Base-by-base conservation (phyloP, 2,329 filamentous ascomycete genomes). In the Diaporthe batatas region DNA sequence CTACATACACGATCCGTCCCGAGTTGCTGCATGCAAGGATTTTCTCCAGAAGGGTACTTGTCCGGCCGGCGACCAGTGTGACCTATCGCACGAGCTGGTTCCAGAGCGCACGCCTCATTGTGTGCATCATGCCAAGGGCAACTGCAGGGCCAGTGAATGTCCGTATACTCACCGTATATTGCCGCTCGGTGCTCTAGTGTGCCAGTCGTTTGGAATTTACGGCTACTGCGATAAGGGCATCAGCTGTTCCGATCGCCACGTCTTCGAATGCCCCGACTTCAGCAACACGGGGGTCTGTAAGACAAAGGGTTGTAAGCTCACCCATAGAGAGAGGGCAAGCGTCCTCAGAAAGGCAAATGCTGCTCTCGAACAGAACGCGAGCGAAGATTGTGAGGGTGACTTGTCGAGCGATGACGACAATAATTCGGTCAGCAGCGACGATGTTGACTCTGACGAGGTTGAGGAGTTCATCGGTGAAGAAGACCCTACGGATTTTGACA, bases 241-340 rank as follows among this genome's bases (percentile, higher is more conserved):
- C 71, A 83, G 87, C 71, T 98, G 96, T 83, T 83, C 90, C 74
- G 91, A 96, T 76, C 92, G 95, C 74, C 96, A 99, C 85, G 92
- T 96, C 72, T 92, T 93, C 83, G 96, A 98, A 83, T 98, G 96
- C 83, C 96, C 96, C 75, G 93, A 97, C 81, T 98, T 97, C 86
- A 94, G 94, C 88, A 97, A 98, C 84, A 94, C 90, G 74, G 96
- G 96, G 78, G 86, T 87, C 75, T 99, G 96, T 89, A 91, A 91
- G 81, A 91, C 89, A 81, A 91, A 92, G 83, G 91, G 92, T 76
- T 98, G 96, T 86, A 93, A 92, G 81, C 89, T 98, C 70, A 93
- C 91, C 73, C 96, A 99, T 84, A 91, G 96, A 81, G 94, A 96
- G 84, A 91, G 94, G 83, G 95, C 95, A 80, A 95, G 93, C 86